These are phyloP conservation scores for Pestalotiopsis sp. DNA, from an alignment of 2,329 filamentous ascomycete species.

Conservation along the genomic window DNA sequence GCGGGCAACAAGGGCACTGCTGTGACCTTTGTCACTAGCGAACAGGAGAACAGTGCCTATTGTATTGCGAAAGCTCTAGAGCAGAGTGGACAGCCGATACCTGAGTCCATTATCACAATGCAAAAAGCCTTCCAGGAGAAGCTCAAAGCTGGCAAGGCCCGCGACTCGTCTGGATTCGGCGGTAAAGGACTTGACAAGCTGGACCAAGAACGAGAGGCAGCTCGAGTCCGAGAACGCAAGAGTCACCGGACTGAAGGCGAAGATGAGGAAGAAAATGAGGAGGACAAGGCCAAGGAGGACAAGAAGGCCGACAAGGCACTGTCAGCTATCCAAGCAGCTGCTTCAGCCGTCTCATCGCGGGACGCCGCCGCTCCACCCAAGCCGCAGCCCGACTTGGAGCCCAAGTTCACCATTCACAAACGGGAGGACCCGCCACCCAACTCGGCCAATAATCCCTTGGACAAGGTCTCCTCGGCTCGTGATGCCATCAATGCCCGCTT, in stretches of 20 bases:
- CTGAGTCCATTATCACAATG: slow-evolving; percentile 69
- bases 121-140: slow-evolving; percentile 80
- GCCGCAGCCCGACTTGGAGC: slow-evolving; percentile 47
- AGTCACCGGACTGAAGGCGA: slow-evolving; percentile 87
- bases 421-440: slow-evolving; percentile 59
- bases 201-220: slow-evolving; percentile 87
- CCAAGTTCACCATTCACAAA: slow-evolving; percentile 73
- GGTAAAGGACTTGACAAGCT: slow-evolving; percentile 92
- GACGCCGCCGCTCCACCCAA: slow-evolving; percentile 36
- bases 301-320: slow-evolving; percentile 72
- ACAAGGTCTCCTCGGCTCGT: slow-evolving; percentile 88
- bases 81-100: slow-evolving; percentile 84
- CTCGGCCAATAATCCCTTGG: slow-evolving; percentile 68
- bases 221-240: slow-evolving; percentile 83
- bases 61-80: slow-evolving; percentile 91
- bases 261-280: slow-evolving; percentile 74
- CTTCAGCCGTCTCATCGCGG: slow-evolving; percentile 59
- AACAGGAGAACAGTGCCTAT: slow-evolving; percentile 87
- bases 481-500: slow-evolving; percentile 89
- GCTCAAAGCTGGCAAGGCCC: slow-evolving; percentile 89
- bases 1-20: slow-evolving; percentile 94
- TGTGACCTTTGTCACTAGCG: slow-evolving; percentile 89
- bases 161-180: slow-evolving; percentile 87
- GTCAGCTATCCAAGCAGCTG: slow-evolving; percentile 64
- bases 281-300: slow-evolving; percentile 70